phyloP scores from a whole-genome alignment of 805 yeast genomes.

The Lipomyces chichibuensis region DNA sequence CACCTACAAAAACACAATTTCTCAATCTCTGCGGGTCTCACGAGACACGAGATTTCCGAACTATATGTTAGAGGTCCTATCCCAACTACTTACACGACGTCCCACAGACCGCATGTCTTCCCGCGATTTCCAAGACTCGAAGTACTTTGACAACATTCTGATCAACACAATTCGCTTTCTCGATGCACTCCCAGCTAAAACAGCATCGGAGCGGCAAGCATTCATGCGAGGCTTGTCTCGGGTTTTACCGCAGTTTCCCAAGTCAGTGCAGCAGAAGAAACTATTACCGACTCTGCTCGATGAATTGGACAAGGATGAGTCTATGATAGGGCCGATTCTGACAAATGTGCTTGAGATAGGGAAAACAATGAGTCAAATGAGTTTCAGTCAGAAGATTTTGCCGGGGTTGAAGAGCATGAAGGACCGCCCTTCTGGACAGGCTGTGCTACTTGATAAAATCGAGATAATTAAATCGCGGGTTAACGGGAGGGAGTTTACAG shows the following conservation, averaged over 20 bases:
- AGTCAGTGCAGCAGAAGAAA: conserved; percentile 62
- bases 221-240: conserved; percentile 68
- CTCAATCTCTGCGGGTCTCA: conserved; percentile 45
- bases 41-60: conserved; percentile 61
- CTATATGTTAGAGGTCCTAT: conserved; percentile 54
- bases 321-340: conserved; percentile 53
- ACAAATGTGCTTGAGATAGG: conserved; percentile 67
- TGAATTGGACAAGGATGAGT: conserved; percentile 48
- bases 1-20: conserved; percentile 49
- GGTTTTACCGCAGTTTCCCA: conserved; percentile 62
- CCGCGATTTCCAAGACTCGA: conserved; percentile 69
- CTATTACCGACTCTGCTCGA: conserved; percentile 70
- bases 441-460: conserved; percentile 54
- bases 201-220: conserved; percentile 63
- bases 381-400: conserved; percentile 73
- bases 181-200: conserved; percentile 80
- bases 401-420: conserved; percentile 50
- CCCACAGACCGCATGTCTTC: conserved; percentile 63
- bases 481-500: conserved; percentile 57
- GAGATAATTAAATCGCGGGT: conserved; percentile 53
- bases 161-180: conserved; percentile 77
- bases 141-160: conserved; percentile 79
- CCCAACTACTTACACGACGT: conserved; percentile 58
- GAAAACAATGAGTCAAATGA: conserved; percentile 65
- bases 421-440: conserved; percentile 47